A percentile compares a stretch with the other conserved stretches of the same genome.
These are phyloP conservation scores for Dactylorhiza incarnata DNA, from an alignment of 106 monocot species.

Conservation along the genomic window DNA sequence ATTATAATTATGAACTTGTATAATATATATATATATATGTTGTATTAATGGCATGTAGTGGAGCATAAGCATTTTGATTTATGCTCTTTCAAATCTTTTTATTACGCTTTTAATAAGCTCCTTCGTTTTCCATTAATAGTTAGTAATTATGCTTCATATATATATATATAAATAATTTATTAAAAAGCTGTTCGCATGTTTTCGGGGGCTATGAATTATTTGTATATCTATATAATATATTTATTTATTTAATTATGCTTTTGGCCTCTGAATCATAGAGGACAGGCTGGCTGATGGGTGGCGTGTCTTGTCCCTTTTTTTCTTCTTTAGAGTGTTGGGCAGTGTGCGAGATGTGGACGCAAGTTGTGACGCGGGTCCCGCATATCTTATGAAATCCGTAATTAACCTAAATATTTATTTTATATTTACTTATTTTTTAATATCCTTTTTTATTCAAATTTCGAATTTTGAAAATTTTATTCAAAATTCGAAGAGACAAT, in stretches of 20 bases:
- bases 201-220: background rate
- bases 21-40: background rate
- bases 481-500: too few species aligned
- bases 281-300: constrained; percentile 10
- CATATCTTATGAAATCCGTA: constrained; percentile 5
- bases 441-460: too few species aligned
- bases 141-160: background rate
- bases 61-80: constrained; percentile 5
- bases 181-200: background rate
- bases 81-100: background rate
- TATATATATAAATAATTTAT: background rate
- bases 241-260: background rate
- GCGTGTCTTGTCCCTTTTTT: background rate
- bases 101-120: background rate
- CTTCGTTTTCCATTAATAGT: background rate
- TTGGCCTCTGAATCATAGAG: background rate
- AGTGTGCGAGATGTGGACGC: constrained; percentile 8
- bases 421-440: constrained; percentile 1
- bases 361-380: background rate
- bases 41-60: background rate
- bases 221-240: too few species aligned
- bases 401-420: background rate
- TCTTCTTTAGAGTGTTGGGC: background rate
- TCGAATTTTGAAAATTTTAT: too few species aligned
- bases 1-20: background rate